Conservation (phyloP, 1,139 yeast species). For the Scheffersomyces segobiensis region DNA sequence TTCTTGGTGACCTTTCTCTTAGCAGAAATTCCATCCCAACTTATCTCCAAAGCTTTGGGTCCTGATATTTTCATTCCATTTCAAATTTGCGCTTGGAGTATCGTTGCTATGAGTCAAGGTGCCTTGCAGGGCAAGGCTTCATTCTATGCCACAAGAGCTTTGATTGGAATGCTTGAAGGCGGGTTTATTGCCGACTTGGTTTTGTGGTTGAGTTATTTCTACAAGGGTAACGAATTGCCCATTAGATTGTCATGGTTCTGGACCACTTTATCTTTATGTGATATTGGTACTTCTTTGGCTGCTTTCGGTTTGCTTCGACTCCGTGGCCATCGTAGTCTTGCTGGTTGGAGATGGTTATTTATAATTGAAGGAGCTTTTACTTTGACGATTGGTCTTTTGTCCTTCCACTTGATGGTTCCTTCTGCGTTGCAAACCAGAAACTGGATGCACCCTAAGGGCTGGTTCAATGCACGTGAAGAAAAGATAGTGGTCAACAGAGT, state of each 20-base stretch:
- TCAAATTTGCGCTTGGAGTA: constrained; percentile 52
- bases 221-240: constrained; percentile 26
- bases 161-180: constrained; percentile 31
- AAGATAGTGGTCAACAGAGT: constrained; percentile 31
- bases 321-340: constrained; percentile 9
- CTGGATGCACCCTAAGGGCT: constrained; percentile 30
- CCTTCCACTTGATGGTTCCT: constrained; percentile 35
- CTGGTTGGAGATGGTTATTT: constrained; percentile 40
- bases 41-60: constrained; percentile 52
- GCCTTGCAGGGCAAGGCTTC: constrained; percentile 28
- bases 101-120: constrained; percentile 50
- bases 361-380: constrained; percentile 35
- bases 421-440: constrained; percentile 30
- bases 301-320: constrained; percentile 33
- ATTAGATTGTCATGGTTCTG: constrained; percentile 28
- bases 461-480: constrained; percentile 39
- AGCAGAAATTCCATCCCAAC: constrained; percentile 57
- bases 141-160: constrained; percentile 25
- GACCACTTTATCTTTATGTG: constrained; percentile 23
- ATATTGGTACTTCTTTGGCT: constrained; percentile 21
- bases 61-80: constrained; percentile 56
- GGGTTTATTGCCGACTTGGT: constrained; percentile 31
- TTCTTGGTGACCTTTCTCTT: constrained; percentile 43
- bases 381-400: constrained; percentile 26
- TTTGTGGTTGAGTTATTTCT: constrained; percentile 33